Conservation (phyloP, 2,329 filamentous ascomycete genomes). For the Microcera coccophila region DNA sequence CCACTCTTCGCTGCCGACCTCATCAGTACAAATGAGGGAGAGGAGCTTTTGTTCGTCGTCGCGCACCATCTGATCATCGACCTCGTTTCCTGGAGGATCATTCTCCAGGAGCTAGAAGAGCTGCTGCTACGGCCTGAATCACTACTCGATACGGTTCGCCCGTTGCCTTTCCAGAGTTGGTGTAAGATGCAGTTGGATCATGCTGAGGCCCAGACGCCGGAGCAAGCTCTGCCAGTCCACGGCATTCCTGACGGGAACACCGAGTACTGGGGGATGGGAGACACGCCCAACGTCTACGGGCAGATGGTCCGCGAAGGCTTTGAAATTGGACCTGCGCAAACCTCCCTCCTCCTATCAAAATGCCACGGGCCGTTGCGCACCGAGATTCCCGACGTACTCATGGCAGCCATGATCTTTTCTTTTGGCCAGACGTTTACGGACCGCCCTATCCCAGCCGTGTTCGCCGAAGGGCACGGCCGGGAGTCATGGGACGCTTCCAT, state of each 20-base stretch:
- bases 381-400: slow-evolving; percentile 33
- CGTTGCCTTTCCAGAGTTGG: slow-evolving; percentile 37
- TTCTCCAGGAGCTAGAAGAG: slow-evolving; percentile 7
- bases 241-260: slow-evolving; percentile 18
- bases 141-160: slow-evolving; percentile 11
- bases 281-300: slow-evolving; percentile 16
- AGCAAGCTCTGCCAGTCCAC: slow-evolving; percentile 23
- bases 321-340: slow-evolving; percentile 11
- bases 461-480: slow-evolving; percentile 35
- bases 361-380: slow-evolving; percentile 28
- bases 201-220: slow-evolving; percentile 5
- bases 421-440: slow-evolving; percentile 31
- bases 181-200: slow-evolving; percentile 29
- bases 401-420: slow-evolving; percentile 27
- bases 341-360: slow-evolving; percentile 16
- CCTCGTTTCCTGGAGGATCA: slow-evolving; percentile 47
- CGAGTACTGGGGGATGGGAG: slow-evolving; percentile 24
- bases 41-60: slow-evolving; percentile 3
- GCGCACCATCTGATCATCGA: slow-evolving; percentile 28
- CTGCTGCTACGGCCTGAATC: slow-evolving; percentile 22
- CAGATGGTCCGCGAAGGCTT: slow-evolving; percentile 17
- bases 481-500: slow-evolving; percentile 28
- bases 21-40: slow-evolving; percentile 18
- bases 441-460: slow-evolving; percentile 26
- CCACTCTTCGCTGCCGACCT: slow-evolving; percentile 16